A percentile compares a stretch with the other conserved stretches of the same genome.
Conservation (phyloP, 78 protist genomes). For the Protostelium mycophagum region DNA sequence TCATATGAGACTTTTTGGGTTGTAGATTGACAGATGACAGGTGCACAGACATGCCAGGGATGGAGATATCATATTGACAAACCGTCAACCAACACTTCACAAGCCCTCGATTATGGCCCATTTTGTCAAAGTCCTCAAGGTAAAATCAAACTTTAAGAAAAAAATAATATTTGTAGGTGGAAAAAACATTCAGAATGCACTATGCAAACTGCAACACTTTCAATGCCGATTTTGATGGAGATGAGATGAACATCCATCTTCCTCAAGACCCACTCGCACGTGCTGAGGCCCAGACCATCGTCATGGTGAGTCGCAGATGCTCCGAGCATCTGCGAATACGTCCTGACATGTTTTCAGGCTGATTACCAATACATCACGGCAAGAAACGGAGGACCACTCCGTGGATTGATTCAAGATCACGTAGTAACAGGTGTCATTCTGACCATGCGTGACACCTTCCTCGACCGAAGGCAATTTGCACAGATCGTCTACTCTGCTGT, state of each 20-base stretch:
- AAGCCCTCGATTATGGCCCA: constrained; percentile 95
- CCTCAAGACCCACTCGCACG: constrained; percentile 84
- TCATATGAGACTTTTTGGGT: too few relatives aligned
- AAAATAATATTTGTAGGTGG: background rate
- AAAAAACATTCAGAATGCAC: constrained; percentile 94
- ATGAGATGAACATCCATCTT: constrained; percentile 98
- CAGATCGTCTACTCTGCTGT: constrained; percentile 60
- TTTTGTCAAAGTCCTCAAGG: constrained; percentile 58
- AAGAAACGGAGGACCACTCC: constrained; percentile 91
- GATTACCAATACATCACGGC: constrained; percentile 84
- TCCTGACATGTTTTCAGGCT: background rate
- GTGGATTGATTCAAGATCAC: constrained; percentile 99
- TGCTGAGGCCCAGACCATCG: constrained; percentile 83
- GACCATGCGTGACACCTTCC: constrained; percentile 86
- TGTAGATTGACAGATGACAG: too few relatives aligned
- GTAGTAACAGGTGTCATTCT: constrained; percentile 91
- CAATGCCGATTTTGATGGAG: constrained; percentile 99
- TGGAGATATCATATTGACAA: constrained; percentile 94
- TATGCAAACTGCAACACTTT: constrained; percentile 97
- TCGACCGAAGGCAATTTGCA: constrained; percentile 38
- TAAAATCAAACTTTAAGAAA: background rate
- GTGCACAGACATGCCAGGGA: constrained; percentile 86
- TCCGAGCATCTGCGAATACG: background rate
- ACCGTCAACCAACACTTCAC: constrained; percentile 99
- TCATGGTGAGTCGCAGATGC: constrained; percentile 66